Evolutionary conservation across 2,329 filamentous ascomycete genomes (phyloP).

Genomic region (Trichoderma harzianum): DNA sequence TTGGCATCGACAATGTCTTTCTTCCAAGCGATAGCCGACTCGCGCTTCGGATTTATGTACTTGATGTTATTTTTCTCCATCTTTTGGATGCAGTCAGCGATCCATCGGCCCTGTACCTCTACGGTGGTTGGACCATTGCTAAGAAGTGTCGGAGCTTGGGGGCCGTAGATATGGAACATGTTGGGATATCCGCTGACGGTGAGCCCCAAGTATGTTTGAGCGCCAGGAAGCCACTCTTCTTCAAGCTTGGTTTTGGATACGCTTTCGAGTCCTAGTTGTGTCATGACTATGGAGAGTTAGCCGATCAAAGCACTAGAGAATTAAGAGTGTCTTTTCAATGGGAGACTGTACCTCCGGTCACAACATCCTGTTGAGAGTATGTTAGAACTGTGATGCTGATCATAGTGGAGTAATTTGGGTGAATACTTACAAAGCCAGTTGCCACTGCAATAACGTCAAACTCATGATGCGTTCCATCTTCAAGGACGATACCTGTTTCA

Average conservation of each 20-base stretch:
- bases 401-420: too few relatives aligned
- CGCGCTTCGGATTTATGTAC: constrained; percentile 47
- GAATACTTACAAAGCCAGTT: constrained; percentile 43
- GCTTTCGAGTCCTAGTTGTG: constrained; percentile 43
- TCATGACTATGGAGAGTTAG: constrained; percentile 35
- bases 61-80: constrained; percentile 45
- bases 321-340: too few relatives aligned
- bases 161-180: constrained; percentile 53
- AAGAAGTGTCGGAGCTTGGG: constrained; percentile 54
- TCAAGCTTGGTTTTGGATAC: constrained; percentile 37
- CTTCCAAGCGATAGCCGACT: constrained; percentile 49
- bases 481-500: constrained; percentile 39
- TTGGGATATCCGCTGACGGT: constrained; percentile 46
- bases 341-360: background rate
- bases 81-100: constrained; percentile 48
- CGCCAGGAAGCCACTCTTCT: constrained; percentile 42
- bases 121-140: constrained; percentile 54
- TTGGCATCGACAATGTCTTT: constrained; percentile 45
- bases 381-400: background rate
- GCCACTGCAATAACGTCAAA: constrained; percentile 45
- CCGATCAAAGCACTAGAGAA: background rate
- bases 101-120: constrained; percentile 56
- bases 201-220: constrained; percentile 44
- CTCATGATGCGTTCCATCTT: constrained; percentile 41
- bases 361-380: background rate